Evolutionary conservation across 148 eudicot species (phyloP).

Genomic region (Amaranthus cruentus): DNA sequence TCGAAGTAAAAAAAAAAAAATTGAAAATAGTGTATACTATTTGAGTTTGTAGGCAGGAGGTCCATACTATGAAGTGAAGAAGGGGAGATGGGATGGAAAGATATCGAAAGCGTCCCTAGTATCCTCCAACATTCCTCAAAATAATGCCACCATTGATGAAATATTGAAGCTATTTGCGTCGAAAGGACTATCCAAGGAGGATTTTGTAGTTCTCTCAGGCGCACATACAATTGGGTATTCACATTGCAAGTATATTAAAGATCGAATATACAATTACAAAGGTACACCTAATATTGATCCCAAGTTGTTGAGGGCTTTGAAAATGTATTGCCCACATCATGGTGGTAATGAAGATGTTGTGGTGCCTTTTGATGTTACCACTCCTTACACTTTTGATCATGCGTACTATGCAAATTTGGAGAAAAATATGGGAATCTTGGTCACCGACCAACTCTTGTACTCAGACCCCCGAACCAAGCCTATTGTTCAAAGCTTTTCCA

Average conservation of each 20-base stretch:
- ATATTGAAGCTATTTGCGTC: slow-evolving; percentile 57
- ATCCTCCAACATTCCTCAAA: slow-evolving; percentile 41
- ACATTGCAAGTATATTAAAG: slow-evolving; percentile 56
- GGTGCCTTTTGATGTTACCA: slow-evolving; percentile 88
- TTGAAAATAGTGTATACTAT: neutral
- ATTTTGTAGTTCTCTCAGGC: slow-evolving; percentile 77
- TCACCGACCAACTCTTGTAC: slow-evolving; percentile 63
- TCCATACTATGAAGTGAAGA: slow-evolving; percentile 77
- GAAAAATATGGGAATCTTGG: slow-evolving; percentile 62
- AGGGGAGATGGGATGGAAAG: slow-evolving; percentile 90
- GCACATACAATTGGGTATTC: slow-evolving; percentile 88
- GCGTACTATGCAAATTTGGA: slow-evolving; percentile 72
- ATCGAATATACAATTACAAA: slow-evolving; percentile 48
- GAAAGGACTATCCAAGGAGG: slow-evolving; percentile 59
- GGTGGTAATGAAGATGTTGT: slow-evolving; percentile 72
- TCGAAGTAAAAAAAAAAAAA: neutral
- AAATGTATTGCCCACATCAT: slow-evolving; percentile 60
- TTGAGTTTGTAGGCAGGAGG: slow-evolving; percentile 58
- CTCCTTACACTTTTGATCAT: slow-evolving; percentile 77
- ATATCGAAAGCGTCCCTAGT: slow-evolving; percentile 60
- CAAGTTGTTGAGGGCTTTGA: slow-evolving; percentile 54
- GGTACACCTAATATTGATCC: slow-evolving; percentile 61
- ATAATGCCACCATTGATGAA: slow-evolving; percentile 62
- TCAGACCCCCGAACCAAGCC: slow-evolving; percentile 61
- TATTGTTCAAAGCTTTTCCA: slow-evolving; percentile 50